A percentile compares a stretch with the other conserved stretches of the same genome.
Evolutionary conservation across 2,329 filamentous ascomycete species (phyloP).

Genomic region (Elsinoe arachidis): DNA sequence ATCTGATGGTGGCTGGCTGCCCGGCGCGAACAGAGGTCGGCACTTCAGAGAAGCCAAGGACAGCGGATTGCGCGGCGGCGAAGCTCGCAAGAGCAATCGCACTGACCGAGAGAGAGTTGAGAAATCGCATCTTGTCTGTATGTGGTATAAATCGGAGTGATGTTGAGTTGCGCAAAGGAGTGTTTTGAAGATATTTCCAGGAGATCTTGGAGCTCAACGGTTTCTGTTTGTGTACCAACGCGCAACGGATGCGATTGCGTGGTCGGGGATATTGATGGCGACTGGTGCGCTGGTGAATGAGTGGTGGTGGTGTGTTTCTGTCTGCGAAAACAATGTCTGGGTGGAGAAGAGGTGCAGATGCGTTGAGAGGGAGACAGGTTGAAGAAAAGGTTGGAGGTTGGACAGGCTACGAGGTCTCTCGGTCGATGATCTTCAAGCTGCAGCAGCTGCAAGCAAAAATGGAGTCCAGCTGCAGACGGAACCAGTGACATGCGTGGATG

Average conservation of each 20-base stretch:
- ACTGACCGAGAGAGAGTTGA: constrained; percentile 39
- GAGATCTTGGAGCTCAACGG: neutral
- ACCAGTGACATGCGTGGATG: constrained; percentile 6
- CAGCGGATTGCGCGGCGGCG: constrained; percentile 38
- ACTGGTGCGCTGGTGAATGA: neutral
- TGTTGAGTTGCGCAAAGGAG: neutral
- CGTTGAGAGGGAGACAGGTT: neutral
- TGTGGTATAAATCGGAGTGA: neutral
- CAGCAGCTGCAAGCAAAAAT: neutral
- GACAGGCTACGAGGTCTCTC: constrained; percentile 1
- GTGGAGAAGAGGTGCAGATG: neutral
- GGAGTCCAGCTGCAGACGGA: neutral
- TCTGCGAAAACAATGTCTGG: neutral
- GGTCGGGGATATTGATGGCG: neutral
- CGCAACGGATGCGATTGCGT: neutral
- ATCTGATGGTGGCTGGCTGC: constrained; percentile 33
- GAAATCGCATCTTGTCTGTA: constrained; percentile 26
- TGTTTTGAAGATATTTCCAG: neutral
- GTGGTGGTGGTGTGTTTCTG: constrained; percentile 6
- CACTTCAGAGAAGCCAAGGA: constrained; percentile 45
- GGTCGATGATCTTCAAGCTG: neutral
- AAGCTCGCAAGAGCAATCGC: constrained; percentile 34
- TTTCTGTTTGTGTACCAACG: neutral
- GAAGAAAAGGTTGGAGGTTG: neutral
- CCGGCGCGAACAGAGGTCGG: constrained; percentile 42